Base-by-base conservation (phyloP, 1,284 basidiomycete genomes). In the Trametes polyzona region DNA sequence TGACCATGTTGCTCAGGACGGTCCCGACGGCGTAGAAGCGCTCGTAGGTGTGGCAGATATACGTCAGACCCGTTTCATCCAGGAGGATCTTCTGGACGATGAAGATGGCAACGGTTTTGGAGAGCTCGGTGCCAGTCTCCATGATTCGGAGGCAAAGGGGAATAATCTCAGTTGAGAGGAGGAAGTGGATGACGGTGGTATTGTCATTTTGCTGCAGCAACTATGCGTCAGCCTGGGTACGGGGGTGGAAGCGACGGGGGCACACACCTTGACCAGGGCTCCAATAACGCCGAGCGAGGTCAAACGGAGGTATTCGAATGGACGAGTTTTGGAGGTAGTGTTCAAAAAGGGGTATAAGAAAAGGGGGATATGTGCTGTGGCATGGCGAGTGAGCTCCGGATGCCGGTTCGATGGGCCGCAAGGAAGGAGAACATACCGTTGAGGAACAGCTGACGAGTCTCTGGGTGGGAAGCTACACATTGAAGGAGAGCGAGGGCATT, bases 311-410 rank as follows among this genome's bases (percentile, higher is more conserved):
- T 99, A 99, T 78, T 99, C 97, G 71, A 99, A 99, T 3, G 97
- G 97, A 12, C 97, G 86, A 14, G 96, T 99, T 82, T 99, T 99
- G 62, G 93, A 96, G 3, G 96, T 99, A 14, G 97, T 99, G 76
- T 99, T 99, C 65, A 99, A 82, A 79, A 99, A 99, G 9, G 97
- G 97, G 76, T 99, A 99, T 67, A 99, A 83, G 78, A 99, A 99
- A 58, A 99, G 86, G 29, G 97, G 97, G 69, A 99, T 97, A 75
- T 99, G 97, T 24, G 97, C 96, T 94, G 67, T 40, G 23, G 58
- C 19, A 23, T 46, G 10, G 46, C 64, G 7, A 63, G 47, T 16
- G 12, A 12, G 47, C n/a, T 24, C 26, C 19, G 24, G n/a, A n/a
- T n/a, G n/a, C n/a, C n/a, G n/a, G n/a, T n/a, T n/a, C 7, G 7